Evolutionary conservation across 768 basidiomycete species (phyloP), one percentile per base, ranked within the genome.

Genomic region (Agaricus blazei): DNA sequence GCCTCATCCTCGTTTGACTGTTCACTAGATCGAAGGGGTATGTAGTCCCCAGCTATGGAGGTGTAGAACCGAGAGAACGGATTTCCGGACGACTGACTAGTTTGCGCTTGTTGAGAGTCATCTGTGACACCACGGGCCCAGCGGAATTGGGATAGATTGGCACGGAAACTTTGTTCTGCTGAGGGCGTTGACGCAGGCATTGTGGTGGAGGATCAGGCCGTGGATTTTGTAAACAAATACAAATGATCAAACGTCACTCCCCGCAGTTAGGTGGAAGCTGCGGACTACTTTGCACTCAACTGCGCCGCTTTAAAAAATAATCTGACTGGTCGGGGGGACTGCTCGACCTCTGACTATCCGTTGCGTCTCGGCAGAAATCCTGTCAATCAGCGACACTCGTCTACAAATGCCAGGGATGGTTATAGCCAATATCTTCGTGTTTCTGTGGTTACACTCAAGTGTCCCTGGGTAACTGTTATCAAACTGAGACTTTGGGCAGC

Each of bases 1-100:
- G 96, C 95, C 65, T 98, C 93, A 62, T 98, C 96, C 68, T 99
- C 95, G 68, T 93, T 93, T 29, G 88, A 87, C 43, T 83, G 79
- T 61, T 93, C 92, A 58, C 66, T 82, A 2, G 88, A 89, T 40
- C 92, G 79, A 58, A 98, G 73, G 0, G 96, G 97, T 47, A 98
- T 84, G 64, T 97, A 97, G 59, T 87, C 85, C 11, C 87, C 87
- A 8, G 89, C 89, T 48, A 98, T 77, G 15, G 88, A 82, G 55
- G 83, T 88, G 73, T 95, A 96, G 67, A 95, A 91, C 28, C 93
- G 79, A 11, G 88, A 83, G 68, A 98, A 93, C 3, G 90, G 85
- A 64, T 89, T 89, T 2, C 71, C 68, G 1, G 72, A 63, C 38
- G 72, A 62, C 27, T 68, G 48, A 19, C 70, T 56, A 49, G 69